Percentiles rank a stretch among this genome's conserved stretches.
These are phyloP conservation scores for Puccinia horiana DNA, from an alignment of 1,284 basidiomycete species.

Conservation along the genomic window DNA sequence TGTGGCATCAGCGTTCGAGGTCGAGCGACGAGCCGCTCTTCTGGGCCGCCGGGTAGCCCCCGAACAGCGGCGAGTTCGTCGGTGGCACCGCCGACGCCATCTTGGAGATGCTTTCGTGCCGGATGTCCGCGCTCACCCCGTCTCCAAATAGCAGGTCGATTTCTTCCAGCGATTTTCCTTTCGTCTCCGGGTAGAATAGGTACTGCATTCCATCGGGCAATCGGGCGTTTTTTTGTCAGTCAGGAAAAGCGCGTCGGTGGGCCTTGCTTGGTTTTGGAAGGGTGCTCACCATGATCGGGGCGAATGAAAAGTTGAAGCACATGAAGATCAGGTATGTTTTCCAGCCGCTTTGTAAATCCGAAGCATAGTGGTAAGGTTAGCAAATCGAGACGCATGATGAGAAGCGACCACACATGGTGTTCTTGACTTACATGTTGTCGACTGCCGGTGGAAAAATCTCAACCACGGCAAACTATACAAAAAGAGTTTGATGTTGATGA, in stretches of 20 bases:
- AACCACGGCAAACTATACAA: conserved; percentile 45
- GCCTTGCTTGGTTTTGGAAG: not conserved
- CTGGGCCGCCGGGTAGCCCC: not conserved
- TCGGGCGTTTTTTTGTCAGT: too few species aligned
- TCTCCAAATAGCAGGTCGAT: conserved; percentile 48
- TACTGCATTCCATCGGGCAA: too few species aligned
- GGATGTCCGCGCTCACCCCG: conserved; percentile 21
- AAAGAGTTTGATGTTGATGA: not conserved
- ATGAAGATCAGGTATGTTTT: conserved; percentile 56
- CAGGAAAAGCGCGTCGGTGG: not conserved
- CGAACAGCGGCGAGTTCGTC: not conserved
- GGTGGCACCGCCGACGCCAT: not conserved
- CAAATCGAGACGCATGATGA: not conserved
- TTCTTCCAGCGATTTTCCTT: conserved; percentile 50
- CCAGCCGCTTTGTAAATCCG: conserved; percentile 52
- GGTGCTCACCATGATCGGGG: conserved; percentile 50
- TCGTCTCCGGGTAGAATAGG: conserved; percentile 53
- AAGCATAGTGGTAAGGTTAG: not conserved
- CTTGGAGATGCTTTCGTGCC: conserved; percentile 20
- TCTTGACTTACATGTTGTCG: conserved; percentile 32
- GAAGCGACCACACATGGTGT: not conserved
- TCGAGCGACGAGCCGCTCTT: not conserved
- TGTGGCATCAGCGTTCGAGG: not conserved
- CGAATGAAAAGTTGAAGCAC: conserved; percentile 50
- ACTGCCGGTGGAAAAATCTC: conserved; percentile 50